Evolutionary conservation across 768 basidiomycete species (phyloP), one percentile per base, ranked within the genome.

Genomic region (Neoboletus magnificus): DNA sequence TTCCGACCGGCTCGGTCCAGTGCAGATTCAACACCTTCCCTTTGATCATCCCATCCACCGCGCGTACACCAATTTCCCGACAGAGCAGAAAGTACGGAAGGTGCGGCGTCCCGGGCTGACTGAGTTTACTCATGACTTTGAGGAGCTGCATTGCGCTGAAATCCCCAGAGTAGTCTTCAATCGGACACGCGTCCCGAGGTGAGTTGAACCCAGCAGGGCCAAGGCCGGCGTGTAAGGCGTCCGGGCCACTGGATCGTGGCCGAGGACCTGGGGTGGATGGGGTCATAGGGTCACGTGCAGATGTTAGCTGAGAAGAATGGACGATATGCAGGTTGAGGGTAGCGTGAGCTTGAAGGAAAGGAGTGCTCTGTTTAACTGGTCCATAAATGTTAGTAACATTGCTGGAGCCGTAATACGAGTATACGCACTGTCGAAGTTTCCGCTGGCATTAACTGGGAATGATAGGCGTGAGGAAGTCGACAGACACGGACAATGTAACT

Each of bases 271-370:
- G 66, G 16, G 68, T 71, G 43, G 68, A 69, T 25, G 60, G 70
- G 57, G 59, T 71, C 22, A 55, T 71, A 51, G 64, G 68, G 30
- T 71, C 67, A 61, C 70, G 71, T 48, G 71, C 63, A 55, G 73
- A 69, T 0, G 79, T 66, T 1, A 82, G 72, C 65, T 91, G 87
- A 2, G 86, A 86, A 2, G 89, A 86, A 62, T 93, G 90, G 50
- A 93, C 89, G 68, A 93, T 87, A 67, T 93, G 91, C 15, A 93
- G 80, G 61, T 93, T 93, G 52, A 93, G 80, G 1, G 91, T 75
- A 1, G 89, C 79, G 55, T 93, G 88, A 0, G 91, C 91, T 73
- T 93, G 91, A 23, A 93, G 80, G 74, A 91, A 93, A 64, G 89
- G 87, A 0, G 89, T 89, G 55, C 85, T 84, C 62, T 88, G 85